phyloP scores from a whole-genome alignment of 305 asterid genomes.

The Andrographis paniculata region DNA sequence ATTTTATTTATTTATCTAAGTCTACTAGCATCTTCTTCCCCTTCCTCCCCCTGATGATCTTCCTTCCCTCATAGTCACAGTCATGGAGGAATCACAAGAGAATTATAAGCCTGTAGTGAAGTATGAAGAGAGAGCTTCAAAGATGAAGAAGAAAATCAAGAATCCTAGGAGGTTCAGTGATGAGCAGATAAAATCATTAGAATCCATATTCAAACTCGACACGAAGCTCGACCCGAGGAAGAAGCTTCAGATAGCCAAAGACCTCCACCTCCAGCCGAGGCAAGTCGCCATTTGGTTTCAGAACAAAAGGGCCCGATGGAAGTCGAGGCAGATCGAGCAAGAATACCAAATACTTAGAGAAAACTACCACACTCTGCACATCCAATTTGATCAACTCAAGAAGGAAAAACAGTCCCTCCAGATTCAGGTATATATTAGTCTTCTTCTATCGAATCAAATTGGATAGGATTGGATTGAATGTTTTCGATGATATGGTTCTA shows the following conservation, averaged over 20 bases:
- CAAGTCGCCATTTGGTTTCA: conserved; percentile 96
- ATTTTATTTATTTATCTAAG: too few relatives aligned
- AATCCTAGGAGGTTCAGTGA: conserved; percentile 47
- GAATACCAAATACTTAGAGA: conserved; percentile 47
- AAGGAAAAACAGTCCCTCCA: conserved; percentile 48
- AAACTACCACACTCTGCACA: conserved; percentile 34
- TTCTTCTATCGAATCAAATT: too few relatives aligned
- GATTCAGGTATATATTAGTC: conserved; percentile 54
- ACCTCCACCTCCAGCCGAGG: conserved; percentile 68
- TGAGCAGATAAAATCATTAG: conserved; percentile 60
- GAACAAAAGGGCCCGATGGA: conserved; percentile 83
- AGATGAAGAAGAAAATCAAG: conserved; percentile 15
- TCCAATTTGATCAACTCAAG: conserved; percentile 40
- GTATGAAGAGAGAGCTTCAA: neutral
- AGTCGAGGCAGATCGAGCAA: conserved; percentile 65
- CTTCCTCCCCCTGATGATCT: too few relatives aligned
- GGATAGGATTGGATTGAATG: too few relatives aligned
- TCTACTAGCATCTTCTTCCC: too few relatives aligned
- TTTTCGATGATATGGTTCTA: too few relatives aligned
- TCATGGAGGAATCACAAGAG: conserved; percentile 21
- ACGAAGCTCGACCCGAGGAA: conserved; percentile 60
- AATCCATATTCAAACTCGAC: conserved; percentile 47
- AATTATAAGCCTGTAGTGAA: conserved; percentile 14
- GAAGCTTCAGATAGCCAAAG: conserved; percentile 54
- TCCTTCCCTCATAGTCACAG: conserved; percentile 5